Conservation (phyloP, 2,329 filamentous ascomycete genomes). For the Mollisia scopiformis region DNA sequence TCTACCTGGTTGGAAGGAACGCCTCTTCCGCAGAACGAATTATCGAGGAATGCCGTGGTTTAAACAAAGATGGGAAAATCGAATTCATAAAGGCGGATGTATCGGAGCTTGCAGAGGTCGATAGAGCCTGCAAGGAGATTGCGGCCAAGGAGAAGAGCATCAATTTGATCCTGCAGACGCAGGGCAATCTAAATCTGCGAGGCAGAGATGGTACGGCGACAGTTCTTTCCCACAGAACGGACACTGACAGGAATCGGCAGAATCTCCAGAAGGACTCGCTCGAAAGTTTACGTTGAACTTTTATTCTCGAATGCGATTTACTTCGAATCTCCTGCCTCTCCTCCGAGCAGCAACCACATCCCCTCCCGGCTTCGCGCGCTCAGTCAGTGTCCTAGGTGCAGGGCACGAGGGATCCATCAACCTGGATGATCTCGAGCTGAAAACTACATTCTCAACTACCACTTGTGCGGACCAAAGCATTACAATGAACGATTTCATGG, state of each 20-base stretch:
- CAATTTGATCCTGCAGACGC: conserved; percentile 57
- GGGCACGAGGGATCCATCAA: conserved; percentile 55
- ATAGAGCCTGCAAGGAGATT: conserved; percentile 53
- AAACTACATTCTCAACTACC: conserved; percentile 23
- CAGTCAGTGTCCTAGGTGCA: conserved; percentile 57
- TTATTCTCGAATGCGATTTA: conserved; percentile 61
- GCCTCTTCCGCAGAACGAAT: conserved; percentile 44
- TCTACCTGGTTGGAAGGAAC: conserved; percentile 53
- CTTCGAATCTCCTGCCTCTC: conserved; percentile 58
- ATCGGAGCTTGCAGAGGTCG: conserved; percentile 50
- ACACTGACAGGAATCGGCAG: conserved; percentile 13
- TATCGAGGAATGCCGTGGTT: conserved; percentile 42
- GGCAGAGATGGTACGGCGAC: conserved; percentile 28
- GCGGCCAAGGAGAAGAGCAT: conserved; percentile 51
- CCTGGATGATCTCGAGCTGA: conserved; percentile 43
- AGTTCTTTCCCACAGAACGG: too few relatives aligned
- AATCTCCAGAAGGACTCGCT: conserved; percentile 32
- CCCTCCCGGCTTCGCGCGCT: conserved; percentile 50
- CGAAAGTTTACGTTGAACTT: conserved; percentile 41
- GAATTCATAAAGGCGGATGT: conserved; percentile 51
- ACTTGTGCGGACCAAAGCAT: conserved; percentile 30
- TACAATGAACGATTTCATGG: conserved; percentile 49
- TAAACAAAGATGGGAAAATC: conserved; percentile 49
- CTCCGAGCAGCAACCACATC: conserved; percentile 40
- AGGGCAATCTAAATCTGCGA: conserved; percentile 45